Base-by-base conservation (phyloP, 1,139 yeast species). In the Blastobotrys raffinosifermentans region DNA sequence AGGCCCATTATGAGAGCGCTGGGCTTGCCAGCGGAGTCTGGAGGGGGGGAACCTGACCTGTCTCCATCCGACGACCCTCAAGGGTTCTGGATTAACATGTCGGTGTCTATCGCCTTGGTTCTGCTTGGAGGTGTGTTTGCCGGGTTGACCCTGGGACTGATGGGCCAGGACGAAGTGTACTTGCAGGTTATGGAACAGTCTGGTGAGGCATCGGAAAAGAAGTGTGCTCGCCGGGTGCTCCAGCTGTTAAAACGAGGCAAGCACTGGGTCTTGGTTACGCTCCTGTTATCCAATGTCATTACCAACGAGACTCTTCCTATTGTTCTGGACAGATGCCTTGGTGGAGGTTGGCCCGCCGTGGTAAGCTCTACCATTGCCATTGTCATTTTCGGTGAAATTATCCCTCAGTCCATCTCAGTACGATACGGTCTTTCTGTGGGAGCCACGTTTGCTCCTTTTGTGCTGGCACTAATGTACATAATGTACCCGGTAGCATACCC, bases 341-440 rank as follows among this genome's bases (percentile, higher is more conserved):
- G 97, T 33, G 97, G 98, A 31, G 98, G 98, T 2, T 83, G 95
- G 86, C 91, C 94, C 10, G 98, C 98, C 1, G 95, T 91, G 33
- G 87, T 87, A 16, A 73, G 91, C 8, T 82, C 96, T 10, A 89
- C 98, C 1, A 91, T 84, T 2, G 77, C 91, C 21, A 91, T 91
- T 58, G 97, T 91, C 37, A 75, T 91, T 16, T 91, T 91, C 63
- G 98, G 98, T 39, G 98, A 91, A 58, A 84, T 91, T 52, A 91
- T 91, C 47, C 98, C 98, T 2, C 98, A 91, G 64, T 80, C 94
- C 17, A 70, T 86, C 31, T 85, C 94, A 62, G 98, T 91, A 16
- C 70, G 96, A 30, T 89, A 86, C 58, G 98, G 98, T 1, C 69
- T 91, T 38, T 82, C 86, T 47, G 83, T 89, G 18, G 98, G 98